Evolutionary conservation across 768 basidiomycete species (phyloP), one percentile per base, ranked within the genome.

Genomic region (Mycena floridula): DNA sequence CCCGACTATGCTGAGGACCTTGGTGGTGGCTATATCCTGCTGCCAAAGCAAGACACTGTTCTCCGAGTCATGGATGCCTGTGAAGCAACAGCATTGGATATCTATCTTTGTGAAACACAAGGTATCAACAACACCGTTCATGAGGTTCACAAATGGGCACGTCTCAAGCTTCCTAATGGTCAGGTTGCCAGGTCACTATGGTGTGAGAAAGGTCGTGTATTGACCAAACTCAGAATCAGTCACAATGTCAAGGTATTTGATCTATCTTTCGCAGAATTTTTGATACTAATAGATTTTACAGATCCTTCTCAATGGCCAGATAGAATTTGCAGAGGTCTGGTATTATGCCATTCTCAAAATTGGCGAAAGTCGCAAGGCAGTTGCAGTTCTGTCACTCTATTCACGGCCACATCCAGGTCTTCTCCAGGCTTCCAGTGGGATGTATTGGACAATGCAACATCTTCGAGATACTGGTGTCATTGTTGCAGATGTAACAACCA

Each of bases 81-180:
- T n/a, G 45, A 49, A 51, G 42, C 11, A 11, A 35, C 25, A 16
- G 32, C 50, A 16, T 26, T 51, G n/a, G 23, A n/a, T 8, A 12
- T 5, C 15, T 48, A 42, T 27, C 8, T 45, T 18, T 7, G 12
- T 4, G 45, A 20, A 15, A 6, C 21, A 6, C 12, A 12, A 8
- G 13, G 12, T 21, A 32, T 9, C 9, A n/a, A 16, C 21, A 25
- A 40, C 7, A 32, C 41, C 32, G 38, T 37, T 26, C 12, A 22
- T 18, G 18, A 24, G n/a, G 25, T 26, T 13, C 22, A 58, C 15
- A 23, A 8, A 2, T 47, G 55, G 68, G 62, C 65, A 11, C 54
- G 65, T 3, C 37, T 70, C 0, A 54, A 42, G 8, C 53, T 70
- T 24, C 63, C 65, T 16, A 70, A 65, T 56, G 64, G 64, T 0